Percentiles rank a stretch among this genome's conserved stretches.
Evolutionary conservation across 139 green algal genomes (phyloP).

Genomic region (Micromonas pusilla): DNA sequence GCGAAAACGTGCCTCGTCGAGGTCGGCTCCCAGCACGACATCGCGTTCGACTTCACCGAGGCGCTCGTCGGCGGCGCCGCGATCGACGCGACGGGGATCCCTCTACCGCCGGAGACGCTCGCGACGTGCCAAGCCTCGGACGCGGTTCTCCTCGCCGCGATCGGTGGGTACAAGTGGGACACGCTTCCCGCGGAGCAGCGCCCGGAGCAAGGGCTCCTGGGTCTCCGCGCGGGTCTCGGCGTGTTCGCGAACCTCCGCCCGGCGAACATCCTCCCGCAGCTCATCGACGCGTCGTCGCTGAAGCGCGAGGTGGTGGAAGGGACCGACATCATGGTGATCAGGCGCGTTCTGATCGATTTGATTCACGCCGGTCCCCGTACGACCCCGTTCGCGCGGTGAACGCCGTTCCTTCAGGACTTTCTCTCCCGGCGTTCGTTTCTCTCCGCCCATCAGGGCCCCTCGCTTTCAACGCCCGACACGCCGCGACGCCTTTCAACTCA

Average conservation of each 20-base stretch:
- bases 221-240: conserved; percentile 76
- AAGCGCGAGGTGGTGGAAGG: conserved; percentile 91
- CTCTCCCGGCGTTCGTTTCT: too few species aligned
- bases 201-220: conserved; percentile 87
- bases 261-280: conserved; percentile 78
- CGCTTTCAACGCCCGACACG: too few species aligned
- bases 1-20: conserved; percentile 63
- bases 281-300: conserved; percentile 86
- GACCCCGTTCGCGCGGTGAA: too few species aligned
- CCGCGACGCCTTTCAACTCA: too few species aligned
- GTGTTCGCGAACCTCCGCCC: conserved; percentile 95
- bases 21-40: conserved; percentile 35
- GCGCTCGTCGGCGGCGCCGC: conserved; percentile 87
- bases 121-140: conserved; percentile 73
- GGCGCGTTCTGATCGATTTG: too few species aligned
- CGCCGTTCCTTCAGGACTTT: too few species aligned
- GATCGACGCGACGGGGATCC: conserved; percentile 80
- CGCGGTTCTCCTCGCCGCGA: conserved; percentile 83
- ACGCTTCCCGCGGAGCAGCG: conserved; percentile 63
- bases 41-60: conserved; percentile 70
- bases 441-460: too few species aligned
- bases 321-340: conserved; percentile 98
- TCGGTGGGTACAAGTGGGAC: conserved; percentile 95
- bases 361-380: too few species aligned
- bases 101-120: conserved; percentile 80